phyloP scores from a whole-genome alignment of 768 basidiomycete species.

The Termitomyces sp. region DNA sequence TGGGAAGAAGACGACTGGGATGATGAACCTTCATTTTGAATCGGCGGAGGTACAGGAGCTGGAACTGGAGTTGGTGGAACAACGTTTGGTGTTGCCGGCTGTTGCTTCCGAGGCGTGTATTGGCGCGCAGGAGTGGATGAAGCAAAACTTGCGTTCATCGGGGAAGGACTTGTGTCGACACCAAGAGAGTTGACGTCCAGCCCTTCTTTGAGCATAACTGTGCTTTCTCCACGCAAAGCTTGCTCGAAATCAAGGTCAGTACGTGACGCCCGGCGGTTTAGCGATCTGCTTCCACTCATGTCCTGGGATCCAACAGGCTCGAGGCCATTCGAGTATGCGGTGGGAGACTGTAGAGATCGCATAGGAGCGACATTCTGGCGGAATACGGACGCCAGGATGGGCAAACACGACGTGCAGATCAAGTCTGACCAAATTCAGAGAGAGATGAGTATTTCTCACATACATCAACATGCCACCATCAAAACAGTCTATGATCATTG shows the following conservation, averaged over 20 bases:
- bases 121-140: constrained; percentile 38
- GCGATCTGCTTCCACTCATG: constrained; percentile 29
- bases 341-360: constrained; percentile 34
- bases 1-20: constrained; percentile 53
- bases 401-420: constrained; percentile 15
- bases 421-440: constrained; percentile 2
- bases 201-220: constrained; percentile 68
- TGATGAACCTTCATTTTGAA: constrained; percentile 26
- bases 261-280: constrained; percentile 60
- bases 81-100: constrained; percentile 59
- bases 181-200: constrained; percentile 69
- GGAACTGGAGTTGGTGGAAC: constrained; percentile 70
- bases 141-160: constrained; percentile 35
- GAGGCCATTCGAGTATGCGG: constrained; percentile 48
- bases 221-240: constrained; percentile 63
- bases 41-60: constrained; percentile 30
- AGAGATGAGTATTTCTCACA: constrained; percentile 9
- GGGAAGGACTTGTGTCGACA: constrained; percentile 40
- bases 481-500: constrained; percentile 11
- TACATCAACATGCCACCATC: constrained; percentile 15
- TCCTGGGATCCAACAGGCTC: constrained; percentile 58
- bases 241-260: constrained; percentile 83
- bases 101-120: constrained; percentile 30
- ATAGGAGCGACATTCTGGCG: constrained; percentile 46
- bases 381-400: constrained; percentile 69